Evolutionary conservation across 2,329 filamentous ascomycete species (phyloP), one percentile per base, ranked within the genome.

Genomic region (Colletotrichum trifolii): DNA sequence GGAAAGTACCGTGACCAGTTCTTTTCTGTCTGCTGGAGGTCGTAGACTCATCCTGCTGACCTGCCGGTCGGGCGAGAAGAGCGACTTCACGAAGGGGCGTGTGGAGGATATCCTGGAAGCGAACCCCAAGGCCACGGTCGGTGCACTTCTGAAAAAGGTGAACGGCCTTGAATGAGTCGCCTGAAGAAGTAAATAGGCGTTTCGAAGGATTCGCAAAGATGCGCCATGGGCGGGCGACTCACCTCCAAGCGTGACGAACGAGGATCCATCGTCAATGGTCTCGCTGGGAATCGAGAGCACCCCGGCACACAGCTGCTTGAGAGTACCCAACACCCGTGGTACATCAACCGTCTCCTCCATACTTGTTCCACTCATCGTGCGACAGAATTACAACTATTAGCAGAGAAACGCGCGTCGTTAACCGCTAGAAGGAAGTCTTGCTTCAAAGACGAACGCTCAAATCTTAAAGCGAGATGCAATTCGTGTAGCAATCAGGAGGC

Each of bases 101-200:
- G 49, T 60, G 49, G 2, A 64, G 61, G 13, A 64, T 15, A 15
- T 64, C 61, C 25, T 64, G 61, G 33, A 60, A 60, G 12, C 61
- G 61, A 4, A 64, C 43, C 1, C 25, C 49, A 5, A 60, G 33
- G 6, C 61, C 61, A 34, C 45, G n/a, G 15, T 64, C 60, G n/a
- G 60, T 58, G 13, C 61, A 64, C 35, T 60, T 50, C n/a, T 54
- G 61, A 8, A 60, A 60, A 6, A 64, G 38, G 7, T 49, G 52
- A 10, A 64, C 49, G 2, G 55, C 61, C 15, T 54, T 64, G 57
- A 64, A 64, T 2, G 61, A 64, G 33, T 64, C 61, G n/a, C 61
- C 61, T 64, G 46, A 25, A 25, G 3, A 25, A 25, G 25, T 25
- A 25, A 25, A 25, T 25, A 25, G 1, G 4, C 4, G 25, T 25